phyloP scores from a whole-genome alignment of 805 yeast genomes.

The Starmerella khaoyaiensis region DNA sequence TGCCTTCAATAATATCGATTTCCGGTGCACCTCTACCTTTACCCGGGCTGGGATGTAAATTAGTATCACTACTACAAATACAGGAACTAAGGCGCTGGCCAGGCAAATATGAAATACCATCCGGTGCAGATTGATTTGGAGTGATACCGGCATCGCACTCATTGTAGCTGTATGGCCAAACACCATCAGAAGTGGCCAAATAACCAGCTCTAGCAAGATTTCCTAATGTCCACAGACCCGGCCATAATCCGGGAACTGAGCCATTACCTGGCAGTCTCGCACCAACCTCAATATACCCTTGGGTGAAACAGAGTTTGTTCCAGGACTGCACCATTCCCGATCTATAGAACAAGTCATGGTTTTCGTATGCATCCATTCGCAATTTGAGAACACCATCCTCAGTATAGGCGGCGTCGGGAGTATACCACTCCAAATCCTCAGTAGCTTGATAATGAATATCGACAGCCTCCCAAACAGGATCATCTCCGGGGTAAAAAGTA shows the following conservation, averaged over 20 bases:
- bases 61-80: constrained; percentile 51
- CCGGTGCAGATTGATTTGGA: constrained; percentile 79
- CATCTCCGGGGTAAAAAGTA: constrained; percentile 81
- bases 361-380: constrained; percentile 67
- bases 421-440: constrained; percentile 85
- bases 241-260: constrained; percentile 77
- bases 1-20: constrained; percentile 84
- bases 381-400: constrained; percentile 55
- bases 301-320: constrained; percentile 83
- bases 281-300: constrained; percentile 65
- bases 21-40: constrained; percentile 92
- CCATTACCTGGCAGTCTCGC: constrained; percentile 73
- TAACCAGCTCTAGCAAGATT: constrained; percentile 88
- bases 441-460: constrained; percentile 81
- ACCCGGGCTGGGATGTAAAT: constrained; percentile 80
- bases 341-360: constrained; percentile 68
- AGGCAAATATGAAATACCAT: constrained; percentile 75
- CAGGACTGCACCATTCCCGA: constrained; percentile 88
- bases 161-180: constrained; percentile 88
- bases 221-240: constrained; percentile 92
- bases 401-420: constrained; percentile 79
- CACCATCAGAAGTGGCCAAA: constrained; percentile 75
- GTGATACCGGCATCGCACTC: constrained; percentile 90
- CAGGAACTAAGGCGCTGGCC: constrained; percentile 72
- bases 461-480: constrained; percentile 79